Percentiles rank a stretch among this genome's conserved stretches.
Conservation (phyloP, 2,329 filamentous ascomycete species). For the Aspergillus sp. region DNA sequence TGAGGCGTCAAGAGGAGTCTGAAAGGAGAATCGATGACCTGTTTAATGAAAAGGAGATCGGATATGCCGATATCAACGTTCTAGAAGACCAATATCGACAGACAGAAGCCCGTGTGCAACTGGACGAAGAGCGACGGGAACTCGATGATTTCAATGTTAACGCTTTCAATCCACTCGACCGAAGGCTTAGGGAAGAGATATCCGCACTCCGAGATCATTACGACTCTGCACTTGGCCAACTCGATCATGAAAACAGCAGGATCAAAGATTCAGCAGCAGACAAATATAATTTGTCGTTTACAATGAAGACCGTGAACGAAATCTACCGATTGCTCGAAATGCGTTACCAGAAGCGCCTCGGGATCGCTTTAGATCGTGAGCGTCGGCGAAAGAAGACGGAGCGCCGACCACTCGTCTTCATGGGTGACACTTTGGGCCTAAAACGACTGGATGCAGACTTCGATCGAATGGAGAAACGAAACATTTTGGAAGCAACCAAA, state of each 20-base stretch:
- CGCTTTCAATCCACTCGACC: constrained; percentile 49
- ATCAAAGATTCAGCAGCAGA: constrained; percentile 24
- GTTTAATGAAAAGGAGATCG: constrained; percentile 54
- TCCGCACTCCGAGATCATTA: constrained; percentile 44
- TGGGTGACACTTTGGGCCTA: constrained; percentile 47
- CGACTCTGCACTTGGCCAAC: constrained; percentile 37
- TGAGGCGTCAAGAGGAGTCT: constrained; percentile 47
- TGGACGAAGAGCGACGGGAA: constrained; percentile 50
- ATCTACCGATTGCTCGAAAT: constrained; percentile 46
- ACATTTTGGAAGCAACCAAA: constrained; percentile 44
- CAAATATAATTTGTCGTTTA: constrained; percentile 34
- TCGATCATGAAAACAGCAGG: constrained; percentile 36
- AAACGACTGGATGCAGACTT: constrained; percentile 46
- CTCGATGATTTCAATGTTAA: constrained; percentile 46
- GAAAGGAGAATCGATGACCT: constrained; percentile 50
- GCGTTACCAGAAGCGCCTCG: constrained; percentile 46
- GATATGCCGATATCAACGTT: constrained; percentile 52
- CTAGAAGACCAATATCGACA: constrained; percentile 53
- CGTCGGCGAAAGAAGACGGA: constrained; percentile 52
- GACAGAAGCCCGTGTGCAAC: constrained; percentile 46
- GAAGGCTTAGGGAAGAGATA: constrained; percentile 47
- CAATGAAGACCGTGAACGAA: constrained; percentile 42
- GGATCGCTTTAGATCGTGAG: constrained; percentile 50
- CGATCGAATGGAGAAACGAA: constrained; percentile 49
- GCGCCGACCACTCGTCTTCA: constrained; percentile 46